Percentiles rank a stretch among this genome's conserved stretches.
Evolutionary conservation across 352 stramenopile genomes (phyloP).

Genomic region (Phytophthora citrophthora): DNA sequence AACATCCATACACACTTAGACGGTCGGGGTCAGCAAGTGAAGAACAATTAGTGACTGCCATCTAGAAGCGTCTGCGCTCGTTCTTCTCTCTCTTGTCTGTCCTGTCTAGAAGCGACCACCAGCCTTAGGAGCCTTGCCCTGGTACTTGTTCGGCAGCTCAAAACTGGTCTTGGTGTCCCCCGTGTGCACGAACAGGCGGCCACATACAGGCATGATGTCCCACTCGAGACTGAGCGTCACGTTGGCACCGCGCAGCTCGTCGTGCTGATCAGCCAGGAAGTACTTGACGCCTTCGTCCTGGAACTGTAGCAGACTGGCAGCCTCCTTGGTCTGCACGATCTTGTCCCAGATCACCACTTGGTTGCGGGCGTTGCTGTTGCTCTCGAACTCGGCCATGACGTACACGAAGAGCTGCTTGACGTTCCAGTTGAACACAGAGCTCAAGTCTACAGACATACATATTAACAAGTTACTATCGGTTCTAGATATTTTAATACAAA

Average conservation of each 20-base stretch:
- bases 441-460: slow-evolving; percentile 53
- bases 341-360: slow-evolving; percentile 89
- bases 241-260: slow-evolving; percentile 78
- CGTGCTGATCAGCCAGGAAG: slow-evolving; percentile 79
- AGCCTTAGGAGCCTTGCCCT: slow-evolving; percentile 64
- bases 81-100: not conserved
- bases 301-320: slow-evolving; percentile 54
- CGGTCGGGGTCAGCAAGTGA: slow-evolving; percentile 10
- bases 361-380: slow-evolving; percentile 67
- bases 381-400: slow-evolving; percentile 85
- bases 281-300: slow-evolving; percentile 82
- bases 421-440: slow-evolving; percentile 92
- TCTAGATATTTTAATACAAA: no score
- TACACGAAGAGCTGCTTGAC: slow-evolving; percentile 92
- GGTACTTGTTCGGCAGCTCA: slow-evolving; percentile 65
- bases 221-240: slow-evolving; percentile 85
- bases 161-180: slow-evolving; percentile 57
- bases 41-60: slow-evolving; percentile 24
- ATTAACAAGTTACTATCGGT: not conserved
- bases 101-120: slow-evolving; percentile 36
- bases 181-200: slow-evolving; percentile 75
- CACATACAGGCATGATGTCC: slow-evolving; percentile 89
- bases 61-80: slow-evolving; percentile 8
- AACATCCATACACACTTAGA: slow-evolving; percentile 6
- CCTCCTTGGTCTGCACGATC: slow-evolving; percentile 77